Conservation (phyloP, 1,284 basidiomycete species). For the Sutorius eximius region DNA sequence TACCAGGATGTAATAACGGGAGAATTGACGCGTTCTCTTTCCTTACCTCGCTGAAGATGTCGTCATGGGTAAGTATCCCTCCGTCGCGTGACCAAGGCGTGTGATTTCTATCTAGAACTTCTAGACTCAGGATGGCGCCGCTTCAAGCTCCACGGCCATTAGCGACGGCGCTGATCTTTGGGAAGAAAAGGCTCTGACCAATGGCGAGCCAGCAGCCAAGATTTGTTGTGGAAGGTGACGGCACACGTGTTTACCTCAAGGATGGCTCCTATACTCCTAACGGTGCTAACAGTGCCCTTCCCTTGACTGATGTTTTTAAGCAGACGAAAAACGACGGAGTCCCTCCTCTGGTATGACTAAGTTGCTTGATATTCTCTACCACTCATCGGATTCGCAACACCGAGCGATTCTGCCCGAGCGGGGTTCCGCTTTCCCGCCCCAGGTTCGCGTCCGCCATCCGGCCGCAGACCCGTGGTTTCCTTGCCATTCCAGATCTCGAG, state of each 20-base stretch:
- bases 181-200: not conserved
- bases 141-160: constrained; percentile 16
- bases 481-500: not conserved
- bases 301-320: constrained; percentile 1
- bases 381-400: not conserved
- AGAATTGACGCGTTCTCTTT: not conserved
- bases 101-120: not conserved
- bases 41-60: not conserved
- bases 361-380: not conserved
- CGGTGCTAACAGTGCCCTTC: constrained; percentile 12
- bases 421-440: constrained; percentile 26
- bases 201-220: not conserved
- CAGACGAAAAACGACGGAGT: not conserved
- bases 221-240: not conserved
- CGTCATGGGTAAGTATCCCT: not conserved
- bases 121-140: not conserved
- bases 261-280: constrained; percentile 12
- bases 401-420: constrained; percentile 10
- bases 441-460: not conserved
- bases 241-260: constrained; percentile 29
- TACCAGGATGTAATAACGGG: not conserved
- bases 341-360: not conserved
- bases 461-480: not conserved
- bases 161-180: constrained; percentile 1
- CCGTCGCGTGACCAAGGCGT: not conserved